These are phyloP conservation scores for Petasospora rhodanensis DNA, from an alignment of 1,139 yeast species.

Conservation along the genomic window DNA sequence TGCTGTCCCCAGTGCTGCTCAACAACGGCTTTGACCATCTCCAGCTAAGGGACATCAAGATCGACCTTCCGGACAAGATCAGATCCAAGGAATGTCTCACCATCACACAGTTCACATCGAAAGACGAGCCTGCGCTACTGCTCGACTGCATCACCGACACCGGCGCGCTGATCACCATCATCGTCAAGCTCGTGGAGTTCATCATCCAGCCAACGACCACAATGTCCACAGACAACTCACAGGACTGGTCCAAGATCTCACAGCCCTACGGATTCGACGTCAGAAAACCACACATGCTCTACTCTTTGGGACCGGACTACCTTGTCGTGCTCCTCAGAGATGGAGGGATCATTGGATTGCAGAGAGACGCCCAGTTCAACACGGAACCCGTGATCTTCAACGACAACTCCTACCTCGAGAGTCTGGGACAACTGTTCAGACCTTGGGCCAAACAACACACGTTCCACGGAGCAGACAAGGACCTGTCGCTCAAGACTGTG, in stretches of 20 bases:
- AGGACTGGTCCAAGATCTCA: constrained; percentile 58
- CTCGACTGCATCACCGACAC: constrained; percentile 32
- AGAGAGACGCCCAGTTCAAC: constrained; percentile 34
- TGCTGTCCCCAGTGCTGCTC: constrained; percentile 21
- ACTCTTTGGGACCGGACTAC: constrained; percentile 39
- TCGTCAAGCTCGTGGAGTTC: constrained; percentile 26
- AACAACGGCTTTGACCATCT: constrained; percentile 21
- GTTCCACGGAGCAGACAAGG: constrained; percentile 14
- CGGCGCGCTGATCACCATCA: constrained; percentile 34
- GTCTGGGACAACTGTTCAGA: constrained; percentile 30
- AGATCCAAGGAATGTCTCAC: constrained; percentile 20
- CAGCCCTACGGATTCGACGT: constrained; percentile 74
- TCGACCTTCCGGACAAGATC: constrained; percentile 26
- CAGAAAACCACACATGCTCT: constrained; percentile 54
- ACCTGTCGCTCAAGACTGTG: constrained; percentile 29
- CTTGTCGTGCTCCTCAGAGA: constrained; percentile 60
- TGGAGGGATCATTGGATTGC: constrained; percentile 62
- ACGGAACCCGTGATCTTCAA: constrained; percentile 50
- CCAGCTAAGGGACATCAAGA: constrained; percentile 17
- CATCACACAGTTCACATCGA: constrained; percentile 13
- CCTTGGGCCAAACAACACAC: constrained; percentile 22
- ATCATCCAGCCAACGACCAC: constrained; percentile 10
- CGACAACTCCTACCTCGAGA: constrained; percentile 49
- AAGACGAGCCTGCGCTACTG: constrained; percentile 14
- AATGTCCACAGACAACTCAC: constrained; percentile 17